A percentile compares a stretch with the other conserved stretches of the same genome.
These are phyloP conservation scores for Coniferiporia sulphurascens DNA, from an alignment of 1,284 basidiomycete species.

Conservation along the genomic window DNA sequence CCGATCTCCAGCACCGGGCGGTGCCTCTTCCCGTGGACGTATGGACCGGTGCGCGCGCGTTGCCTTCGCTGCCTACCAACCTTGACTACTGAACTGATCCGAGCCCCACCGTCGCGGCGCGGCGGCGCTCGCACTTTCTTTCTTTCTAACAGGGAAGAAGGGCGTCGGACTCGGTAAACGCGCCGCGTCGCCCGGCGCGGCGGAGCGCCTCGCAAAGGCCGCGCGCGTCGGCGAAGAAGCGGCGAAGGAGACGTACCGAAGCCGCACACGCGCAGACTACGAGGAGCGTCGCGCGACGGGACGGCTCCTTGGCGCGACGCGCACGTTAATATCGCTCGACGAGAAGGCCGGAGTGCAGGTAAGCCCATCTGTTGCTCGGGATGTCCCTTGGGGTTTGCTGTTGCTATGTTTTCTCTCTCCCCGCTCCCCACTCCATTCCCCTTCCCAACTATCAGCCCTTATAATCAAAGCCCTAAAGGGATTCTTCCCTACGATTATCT, in stretches of 20 bases:
- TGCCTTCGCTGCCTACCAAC: not conserved
- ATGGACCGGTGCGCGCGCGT: constrained; percentile 59
- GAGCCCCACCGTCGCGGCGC: not conserved
- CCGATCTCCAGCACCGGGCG: constrained; percentile 37
- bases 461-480: not conserved
- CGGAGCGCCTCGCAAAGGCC: constrained; percentile 67
- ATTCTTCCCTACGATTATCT: not conserved
- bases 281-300: constrained; percentile 69
- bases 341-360: constrained; percentile 64
- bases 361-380: constrained; percentile 23
- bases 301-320: constrained; percentile 59
- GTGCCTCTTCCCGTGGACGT: constrained; percentile 69
- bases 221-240: constrained; percentile 61
- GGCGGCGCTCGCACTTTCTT: not conserved
- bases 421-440: not conserved
- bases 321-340: constrained; percentile 67
- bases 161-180: constrained; percentile 74
- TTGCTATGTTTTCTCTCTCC: not conserved
- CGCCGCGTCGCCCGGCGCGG: constrained; percentile 52
- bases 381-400: not conserved
- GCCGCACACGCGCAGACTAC: constrained; percentile 63
- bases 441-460: not conserved
- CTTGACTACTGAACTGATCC: not conserved
- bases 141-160: constrained; percentile 50
- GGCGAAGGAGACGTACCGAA: constrained; percentile 55